Base-by-base conservation (phyloP, 768 basidiomycete genomes). In the Leccinum longicurvipes region DNA sequence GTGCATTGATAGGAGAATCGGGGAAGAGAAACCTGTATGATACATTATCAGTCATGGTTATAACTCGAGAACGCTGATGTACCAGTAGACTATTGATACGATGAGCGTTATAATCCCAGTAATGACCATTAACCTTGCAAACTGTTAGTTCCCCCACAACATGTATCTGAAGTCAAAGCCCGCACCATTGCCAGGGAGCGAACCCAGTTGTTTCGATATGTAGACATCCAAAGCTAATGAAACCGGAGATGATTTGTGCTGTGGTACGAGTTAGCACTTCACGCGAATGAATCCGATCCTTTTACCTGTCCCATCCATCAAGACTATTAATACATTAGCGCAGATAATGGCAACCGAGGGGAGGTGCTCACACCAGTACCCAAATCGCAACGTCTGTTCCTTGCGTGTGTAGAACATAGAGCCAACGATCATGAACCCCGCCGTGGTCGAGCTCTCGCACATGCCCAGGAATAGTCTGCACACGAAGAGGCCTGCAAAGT, bases 381-480 rank as follows among this genome's bases (percentile, higher is more conserved):
- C 87, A 19, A 89, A 80, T 11, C 88, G 74, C 39, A 80, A 59
- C 0, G 85, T 89, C 63, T 87, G 85, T 60, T 90, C 88, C 7
- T 68, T 81, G 50, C 84, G 79, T 0, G 86, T 89, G 62, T 89
- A 89, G 62, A 89, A 90, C 87, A 89, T 89, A 27, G 84, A 82
- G 36, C 76, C 87, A 53, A 89, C 83, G 49, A 90, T 85, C 79
- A 90, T 70, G 68, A 91, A 88, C 0, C 87, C 89, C 1, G 89
- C 84, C 0, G 88, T 89, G 60, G 87, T 82, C 4, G 74, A 76
- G 3, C 79, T 87, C 68, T 91, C 89, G 63, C 87, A 90, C 72
- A 83, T 79, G 29, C 89, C 89, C 6, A 91, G 70, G 21, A 91
- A 73, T 14, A 89, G 60, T 15, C 88, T 79, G 23, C 83, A 82